These are phyloP conservation scores for Talaromyces wortmannii DNA, from an alignment of 495 filamentous ascomycete genomes.

Conservation along the genomic window DNA sequence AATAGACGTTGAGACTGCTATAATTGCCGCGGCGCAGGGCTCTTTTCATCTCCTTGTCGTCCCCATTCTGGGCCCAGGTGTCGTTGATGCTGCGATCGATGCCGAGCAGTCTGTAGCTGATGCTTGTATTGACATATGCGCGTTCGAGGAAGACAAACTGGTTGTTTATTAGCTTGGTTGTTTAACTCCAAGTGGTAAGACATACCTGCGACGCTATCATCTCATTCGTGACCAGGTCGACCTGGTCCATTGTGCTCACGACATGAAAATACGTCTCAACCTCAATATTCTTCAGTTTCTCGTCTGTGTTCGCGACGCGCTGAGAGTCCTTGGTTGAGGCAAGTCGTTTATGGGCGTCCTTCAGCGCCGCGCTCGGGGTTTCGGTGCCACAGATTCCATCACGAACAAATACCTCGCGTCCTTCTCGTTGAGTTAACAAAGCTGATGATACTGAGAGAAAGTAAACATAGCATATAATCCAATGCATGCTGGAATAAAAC, in stretches of 20 bases:
- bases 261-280: conserved; percentile 46
- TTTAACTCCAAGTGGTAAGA: neutral
- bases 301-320: conserved; percentile 5
- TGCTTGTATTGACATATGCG: conserved; percentile 33
- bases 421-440: conserved; percentile 12
- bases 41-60: conserved; percentile 57
- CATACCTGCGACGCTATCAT: conserved; percentile 40
- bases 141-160: conserved; percentile 35
- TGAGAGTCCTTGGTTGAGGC: conserved; percentile 9
- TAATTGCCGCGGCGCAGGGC: conserved; percentile 51
- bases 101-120: conserved; percentile 54
- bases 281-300: conserved; percentile 24
- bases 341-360: conserved; percentile 19
- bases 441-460: conserved; percentile 15
- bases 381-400: conserved; percentile 33
- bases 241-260: conserved; percentile 28
- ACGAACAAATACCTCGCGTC: conserved; percentile 10
- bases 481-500: conserved; percentile 4
- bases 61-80: conserved; percentile 55
- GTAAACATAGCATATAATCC: conserved; percentile 7
- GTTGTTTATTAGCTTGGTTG: neutral
- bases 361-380: conserved; percentile 22
- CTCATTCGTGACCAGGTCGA: conserved; percentile 21
- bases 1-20: conserved; percentile 43
- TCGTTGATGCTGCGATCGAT: conserved; percentile 69